Evolutionary conservation across 2,329 filamentous ascomycete genomes (phyloP), one percentile per base, ranked within the genome.

Genomic region (Sclerotinia trifoliorum): DNA sequence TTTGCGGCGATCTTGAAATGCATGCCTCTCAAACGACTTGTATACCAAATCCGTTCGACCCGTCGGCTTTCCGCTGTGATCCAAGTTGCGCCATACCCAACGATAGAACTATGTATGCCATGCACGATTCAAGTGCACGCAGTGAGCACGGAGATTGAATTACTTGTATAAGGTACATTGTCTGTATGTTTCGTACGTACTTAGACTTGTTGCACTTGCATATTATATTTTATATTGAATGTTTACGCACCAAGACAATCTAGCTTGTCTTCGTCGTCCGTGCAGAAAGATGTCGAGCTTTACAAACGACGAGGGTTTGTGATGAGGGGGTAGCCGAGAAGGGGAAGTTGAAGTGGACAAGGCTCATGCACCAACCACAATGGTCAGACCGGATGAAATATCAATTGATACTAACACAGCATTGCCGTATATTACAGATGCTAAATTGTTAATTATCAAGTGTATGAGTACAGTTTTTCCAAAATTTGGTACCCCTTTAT

Each of bases 331-430:
- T 62, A 62, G 46, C 21, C 29, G 58, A 62, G 58, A 62, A 35
- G 58, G 58, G 21, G 29, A 24, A 35, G 26, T 46, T 32, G 57
- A 48, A 32, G 26, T 35, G 19, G 26, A 49, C 13, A 62, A 49
- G 58, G 58, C 44, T 49, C n/a, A 35, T 62, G 46, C 58, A 62
- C 29, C 58, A 51, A 62, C 58, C 58, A 51, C 46, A 49, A 19
- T 62, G 58, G 21, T 62, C 58, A 62, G 39, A 51, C 58, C 58
- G 29, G 58, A 62, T 62, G 58, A 62, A 62, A 62, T 24, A 51
- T 39, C 39, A 58, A 58, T 26, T 62, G 46, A 62, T 24, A 51
- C 58, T 62, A 35, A 26, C 58, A 62, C 58, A 39, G 58, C 58
- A 62, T 62, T 62, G 29, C 58, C 46, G 58, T 62, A 51, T 62